Evolutionary conservation across 345 rosid species (phyloP).

Genomic region (Salix purpurea): DNA sequence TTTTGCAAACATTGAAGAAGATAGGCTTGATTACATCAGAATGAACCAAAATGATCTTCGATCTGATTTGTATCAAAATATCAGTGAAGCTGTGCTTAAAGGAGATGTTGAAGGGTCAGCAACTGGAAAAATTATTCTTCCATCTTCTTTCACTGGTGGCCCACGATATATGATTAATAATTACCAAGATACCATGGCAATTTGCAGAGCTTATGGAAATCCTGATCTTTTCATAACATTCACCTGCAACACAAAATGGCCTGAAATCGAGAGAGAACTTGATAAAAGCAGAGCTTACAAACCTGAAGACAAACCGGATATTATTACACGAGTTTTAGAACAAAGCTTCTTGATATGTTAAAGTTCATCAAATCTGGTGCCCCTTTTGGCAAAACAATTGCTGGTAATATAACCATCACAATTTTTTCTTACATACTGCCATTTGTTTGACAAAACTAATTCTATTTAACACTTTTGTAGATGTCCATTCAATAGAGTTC

Average conservation of each 20-base stretch:
- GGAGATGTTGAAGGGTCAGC: no score
- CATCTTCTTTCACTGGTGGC: no score
- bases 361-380: not conserved
- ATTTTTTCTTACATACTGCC: no score
- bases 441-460: no score
- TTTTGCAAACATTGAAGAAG: no score
- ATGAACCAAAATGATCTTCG: no score
- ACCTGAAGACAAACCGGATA: not conserved
- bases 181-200: not conserved
- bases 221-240: not conserved
- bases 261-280: not conserved
- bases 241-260: not conserved
- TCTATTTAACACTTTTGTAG: not conserved
- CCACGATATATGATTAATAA: not conserved
- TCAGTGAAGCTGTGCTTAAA: no score
- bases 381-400: not conserved
- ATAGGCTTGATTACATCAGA: no score
- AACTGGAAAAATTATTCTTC: no score
- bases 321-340: not conserved
- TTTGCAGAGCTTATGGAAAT: not conserved
- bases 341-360: not conserved
- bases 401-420: no score
- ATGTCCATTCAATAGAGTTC: not conserved
- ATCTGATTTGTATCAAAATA: no score
- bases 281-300: rapidly evolving